These are phyloP conservation scores for Pyrrhoderma noxium DNA, from an alignment of 1,284 basidiomycete genomes.

Conservation along the genomic window DNA sequence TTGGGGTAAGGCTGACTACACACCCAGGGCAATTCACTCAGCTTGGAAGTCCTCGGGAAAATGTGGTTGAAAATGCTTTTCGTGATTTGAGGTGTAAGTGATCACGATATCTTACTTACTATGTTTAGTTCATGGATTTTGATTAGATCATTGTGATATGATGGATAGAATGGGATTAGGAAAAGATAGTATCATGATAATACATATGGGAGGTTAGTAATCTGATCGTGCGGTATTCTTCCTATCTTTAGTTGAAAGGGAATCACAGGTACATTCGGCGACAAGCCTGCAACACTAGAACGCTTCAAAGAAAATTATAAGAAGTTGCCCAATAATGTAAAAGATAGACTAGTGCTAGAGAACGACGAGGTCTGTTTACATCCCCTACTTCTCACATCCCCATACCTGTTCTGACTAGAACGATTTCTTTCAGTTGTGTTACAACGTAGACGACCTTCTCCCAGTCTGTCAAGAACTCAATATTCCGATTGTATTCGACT, in stretches of 20 bases:
- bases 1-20: slow-evolving; percentile 76
- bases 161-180: slow-evolving; percentile 77
- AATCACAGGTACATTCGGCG: slow-evolving; percentile 73
- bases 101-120: too few relatives aligned
- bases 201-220: slow-evolving; percentile 53
- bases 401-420: slow-evolving; percentile 79
- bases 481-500: slow-evolving; percentile 74
- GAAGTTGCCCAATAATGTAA: slow-evolving; percentile 61
- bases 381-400: neutral
- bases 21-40: slow-evolving; percentile 90
- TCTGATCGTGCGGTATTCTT: neutral
- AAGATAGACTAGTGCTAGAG: slow-evolving; percentile 76
- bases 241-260: too few relatives aligned
- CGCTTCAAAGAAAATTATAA: slow-evolving; percentile 59
- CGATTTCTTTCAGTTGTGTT: slow-evolving; percentile 58
- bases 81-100: slow-evolving; percentile 59
- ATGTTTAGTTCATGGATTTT: too few relatives aligned
- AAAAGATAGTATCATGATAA: slow-evolving; percentile 71
- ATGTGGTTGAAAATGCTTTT: slow-evolving; percentile 69
- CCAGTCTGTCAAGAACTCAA: slow-evolving; percentile 77
- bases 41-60: slow-evolving; percentile 67
- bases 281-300: slow-evolving; percentile 64
- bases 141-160: too few relatives aligned
- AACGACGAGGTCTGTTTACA: slow-evolving; percentile 69
- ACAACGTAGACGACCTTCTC: slow-evolving; percentile 80